Evolutionary conservation across 345 rosid species (phyloP).

Genomic region (Lagerstroemia speciosa): DNA sequence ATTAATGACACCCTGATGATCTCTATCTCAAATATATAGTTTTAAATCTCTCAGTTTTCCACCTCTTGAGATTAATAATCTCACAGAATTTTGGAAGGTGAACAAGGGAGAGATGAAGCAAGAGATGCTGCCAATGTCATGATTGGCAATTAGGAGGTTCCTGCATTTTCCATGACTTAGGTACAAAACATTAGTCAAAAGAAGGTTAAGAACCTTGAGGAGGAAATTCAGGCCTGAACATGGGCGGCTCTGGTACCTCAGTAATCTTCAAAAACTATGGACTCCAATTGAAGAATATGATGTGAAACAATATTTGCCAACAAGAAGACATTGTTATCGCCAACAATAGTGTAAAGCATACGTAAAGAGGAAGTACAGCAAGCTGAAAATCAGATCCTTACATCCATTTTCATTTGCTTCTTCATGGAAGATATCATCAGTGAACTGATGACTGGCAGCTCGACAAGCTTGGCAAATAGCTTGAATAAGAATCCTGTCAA

Average conservation of each 20-base stretch:
- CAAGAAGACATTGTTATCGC: not conserved
- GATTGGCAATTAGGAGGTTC: not conserved
- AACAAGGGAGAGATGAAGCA: not conserved
- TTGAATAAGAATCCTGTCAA: slow-evolving; percentile 53
- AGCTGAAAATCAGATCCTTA: not conserved
- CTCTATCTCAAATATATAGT: not conserved
- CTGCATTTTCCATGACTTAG: not conserved
- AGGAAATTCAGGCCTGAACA: slow-evolving; percentile 83
- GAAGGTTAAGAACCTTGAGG: slow-evolving; percentile 47
- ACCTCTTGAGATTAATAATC: not conserved
- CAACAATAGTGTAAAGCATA: not conserved
- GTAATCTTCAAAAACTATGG: slow-evolving; percentile 53
- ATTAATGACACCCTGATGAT: not conserved
- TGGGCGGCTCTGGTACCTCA: slow-evolving; percentile 70
- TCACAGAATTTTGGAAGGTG: not conserved
- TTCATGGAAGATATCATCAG: slow-evolving; percentile 37
- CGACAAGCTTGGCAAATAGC: slow-evolving; percentile 49
- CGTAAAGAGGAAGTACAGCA: not conserved
- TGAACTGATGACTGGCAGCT: slow-evolving; percentile 58
- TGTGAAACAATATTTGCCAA: not conserved
- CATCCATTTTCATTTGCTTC: slow-evolving; percentile 48
- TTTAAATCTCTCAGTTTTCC: not conserved
- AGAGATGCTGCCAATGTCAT: not conserved
- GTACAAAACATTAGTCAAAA: not conserved
- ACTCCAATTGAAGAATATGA: slow-evolving; percentile 2